phyloP scores from a whole-genome alignment of 75 land plant species.

The Sequoia sempervirens region DNA sequence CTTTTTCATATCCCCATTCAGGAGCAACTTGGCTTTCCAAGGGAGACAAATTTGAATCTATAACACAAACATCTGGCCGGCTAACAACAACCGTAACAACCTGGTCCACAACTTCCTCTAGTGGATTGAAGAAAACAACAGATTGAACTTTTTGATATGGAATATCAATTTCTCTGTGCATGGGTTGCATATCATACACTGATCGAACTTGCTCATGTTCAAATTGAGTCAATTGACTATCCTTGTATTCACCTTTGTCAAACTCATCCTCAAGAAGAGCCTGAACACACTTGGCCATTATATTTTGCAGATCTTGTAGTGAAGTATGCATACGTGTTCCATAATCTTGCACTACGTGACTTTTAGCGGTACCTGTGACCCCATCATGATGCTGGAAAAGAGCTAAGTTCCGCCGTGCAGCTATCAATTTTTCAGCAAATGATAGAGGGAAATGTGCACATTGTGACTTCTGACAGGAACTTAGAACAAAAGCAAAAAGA shows the following conservation, averaged over 20 bases:
- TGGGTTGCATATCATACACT: conserved; percentile 65
- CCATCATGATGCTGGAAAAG: conserved; percentile 99
- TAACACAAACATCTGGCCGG: conserved; percentile 67
- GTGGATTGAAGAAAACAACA: conserved; percentile 86
- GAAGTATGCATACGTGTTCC: conserved; percentile 87
- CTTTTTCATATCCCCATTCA: conserved; percentile 50
- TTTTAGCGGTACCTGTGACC: conserved; percentile 96
- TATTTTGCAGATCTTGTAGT: conserved; percentile 66
- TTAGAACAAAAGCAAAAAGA: conserved; percentile 57
- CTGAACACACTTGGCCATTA: conserved; percentile 85
- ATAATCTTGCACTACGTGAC: conserved; percentile 94
- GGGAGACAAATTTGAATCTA: conserved; percentile 61
- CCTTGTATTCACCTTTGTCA: conserved; percentile 46
- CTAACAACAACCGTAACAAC: conserved; percentile 83
- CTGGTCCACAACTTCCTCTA: conserved; percentile 86
- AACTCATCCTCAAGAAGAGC: conserved; percentile 48
- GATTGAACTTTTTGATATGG: conserved; percentile 43
- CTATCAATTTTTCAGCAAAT: conserved; percentile 62
- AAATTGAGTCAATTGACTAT: conserved; percentile 31
- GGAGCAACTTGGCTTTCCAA: conserved; percentile 87
- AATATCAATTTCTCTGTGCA: conserved; percentile 42
- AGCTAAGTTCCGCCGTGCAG: conserved; percentile 89
- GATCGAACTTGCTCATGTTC: conserved; percentile 65
- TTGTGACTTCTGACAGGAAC: conserved; percentile 53
- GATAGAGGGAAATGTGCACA: conserved; percentile 47